Conservation (phyloP, 768 basidiomycete genomes). For the Clitopilus hobsonii region DNA sequence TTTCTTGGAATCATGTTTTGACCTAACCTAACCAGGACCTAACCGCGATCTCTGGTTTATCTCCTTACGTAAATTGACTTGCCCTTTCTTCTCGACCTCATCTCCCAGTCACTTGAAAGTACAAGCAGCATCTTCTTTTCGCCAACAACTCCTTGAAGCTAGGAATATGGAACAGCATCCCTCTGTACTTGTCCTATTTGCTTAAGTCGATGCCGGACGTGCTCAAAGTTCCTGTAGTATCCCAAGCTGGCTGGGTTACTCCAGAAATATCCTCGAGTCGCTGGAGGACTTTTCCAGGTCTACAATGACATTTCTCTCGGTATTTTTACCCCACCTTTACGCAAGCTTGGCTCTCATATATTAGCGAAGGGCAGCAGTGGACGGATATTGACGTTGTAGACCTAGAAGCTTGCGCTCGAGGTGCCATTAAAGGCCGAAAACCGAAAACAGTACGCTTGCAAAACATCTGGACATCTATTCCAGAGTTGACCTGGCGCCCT, state of each 20-base stretch:
- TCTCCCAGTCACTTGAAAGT: too few species aligned
- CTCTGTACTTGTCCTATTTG: constrained; percentile 13
- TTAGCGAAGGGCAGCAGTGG: constrained; percentile 66
- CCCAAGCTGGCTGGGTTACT: constrained; percentile 40
- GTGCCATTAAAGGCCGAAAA: constrained; percentile 54
- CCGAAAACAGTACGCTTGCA: constrained; percentile 46
- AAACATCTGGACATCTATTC: neutral
- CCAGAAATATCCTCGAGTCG: constrained; percentile 56
- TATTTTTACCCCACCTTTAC: constrained; percentile 18
- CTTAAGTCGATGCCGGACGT: neutral
- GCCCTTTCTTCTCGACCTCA: neutral
- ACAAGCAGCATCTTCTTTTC: too few species aligned
- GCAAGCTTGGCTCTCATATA: constrained; percentile 1
- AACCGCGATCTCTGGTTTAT: too few species aligned
- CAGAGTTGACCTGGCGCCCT: constrained; percentile 1
- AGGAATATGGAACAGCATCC: constrained; percentile 18
- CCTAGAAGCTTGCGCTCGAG: constrained; percentile 46
- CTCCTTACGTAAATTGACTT: neutral
- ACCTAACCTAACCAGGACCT: too few species aligned
- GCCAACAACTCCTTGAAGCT: too few species aligned
- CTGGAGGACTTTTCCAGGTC: constrained; percentile 63
- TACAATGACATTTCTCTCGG: constrained; percentile 72
- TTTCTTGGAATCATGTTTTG: neutral
- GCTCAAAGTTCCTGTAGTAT: constrained; percentile 29
- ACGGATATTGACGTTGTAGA: constrained; percentile 58